Evolutionary conservation across 2,329 filamentous ascomycete genomes (phyloP).

Genomic region (Akanthomyces lecanii): DNA sequence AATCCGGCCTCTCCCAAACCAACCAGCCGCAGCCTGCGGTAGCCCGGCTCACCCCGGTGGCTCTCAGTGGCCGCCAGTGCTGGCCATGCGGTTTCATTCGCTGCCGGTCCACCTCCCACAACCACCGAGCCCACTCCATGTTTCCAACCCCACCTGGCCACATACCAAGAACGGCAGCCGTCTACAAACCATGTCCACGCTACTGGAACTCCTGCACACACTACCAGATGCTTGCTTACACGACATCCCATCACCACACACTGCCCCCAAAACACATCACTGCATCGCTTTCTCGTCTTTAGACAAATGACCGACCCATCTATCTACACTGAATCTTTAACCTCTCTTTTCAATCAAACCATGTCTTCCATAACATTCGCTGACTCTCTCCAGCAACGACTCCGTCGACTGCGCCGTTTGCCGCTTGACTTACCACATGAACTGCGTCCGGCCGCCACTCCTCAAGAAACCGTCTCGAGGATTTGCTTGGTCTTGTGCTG

Average conservation of each 20-base stretch:
- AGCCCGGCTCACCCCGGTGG: neutral
- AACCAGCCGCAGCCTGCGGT: constrained; percentile 10
- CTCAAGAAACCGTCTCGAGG: constrained; percentile 95
- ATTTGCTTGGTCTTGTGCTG: constrained; percentile 96
- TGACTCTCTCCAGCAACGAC: constrained; percentile 61
- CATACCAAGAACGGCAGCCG: constrained; percentile 15
- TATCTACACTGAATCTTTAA: neutral
- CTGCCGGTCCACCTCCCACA: neutral
- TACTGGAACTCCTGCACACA: constrained; percentile 3
- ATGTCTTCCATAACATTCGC: constrained; percentile 14
- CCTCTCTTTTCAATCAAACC: neutral
- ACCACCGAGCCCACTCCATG: constrained; percentile 6
- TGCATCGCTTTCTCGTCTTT: neutral
- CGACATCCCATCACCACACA: constrained; percentile 8
- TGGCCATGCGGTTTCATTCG: neutral
- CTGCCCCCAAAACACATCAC: neutral
- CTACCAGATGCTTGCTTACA: constrained; percentile 16
- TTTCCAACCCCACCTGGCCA: constrained; percentile 8
- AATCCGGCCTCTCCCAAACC: constrained; percentile 10
- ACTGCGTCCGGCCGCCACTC: constrained; percentile 86
- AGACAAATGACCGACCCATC: too few species aligned
- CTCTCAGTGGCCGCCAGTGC: neutral
- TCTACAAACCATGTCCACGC: constrained; percentile 1
- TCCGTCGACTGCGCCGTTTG: constrained; percentile 97
- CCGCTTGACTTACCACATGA: constrained; percentile 95